Base-by-base conservation (phyloP, 306 rosid species). In the Hylodesmum podocarpum region DNA sequence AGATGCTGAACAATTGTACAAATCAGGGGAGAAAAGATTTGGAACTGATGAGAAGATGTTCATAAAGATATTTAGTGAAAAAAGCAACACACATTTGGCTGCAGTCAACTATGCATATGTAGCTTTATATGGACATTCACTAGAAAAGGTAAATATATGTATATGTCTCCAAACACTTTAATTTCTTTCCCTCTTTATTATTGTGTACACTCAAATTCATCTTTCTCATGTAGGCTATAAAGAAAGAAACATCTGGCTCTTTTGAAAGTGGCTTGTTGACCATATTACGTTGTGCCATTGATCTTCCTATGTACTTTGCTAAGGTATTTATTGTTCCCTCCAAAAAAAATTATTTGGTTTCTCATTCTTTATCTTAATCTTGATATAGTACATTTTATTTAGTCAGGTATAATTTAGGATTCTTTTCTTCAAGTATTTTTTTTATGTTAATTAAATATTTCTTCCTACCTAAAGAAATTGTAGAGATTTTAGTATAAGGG, bases 21-120 rank as follows among this genome's bases (percentile, higher is more conserved):
- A 79, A 72, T 40, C 86, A 6, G 83, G 88, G 31, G 88, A 84
- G 76, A 87, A 78, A 80, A 78, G 18, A n/a, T 0, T 81, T 6
- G 90, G 90, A 75, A 81, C 82, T 28, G 82, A 87, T 78, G 88
- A 78, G 76, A 71, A 78, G 39, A 67, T 62, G 25, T 89, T 93
- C 68, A 85, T 93, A 43, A 76, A 53, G 50, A 87, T 89, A 4
- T 93, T 89, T 27, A 72, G 86, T 67, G 93, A 86, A 72, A 80
- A 93, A 85, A 91, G 98, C 70, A 77, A 89, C 31, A 69, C 90
- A 37, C 98, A 93, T 79, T 61, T 93, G 68, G 85, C 86, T 81
- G 88, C 92, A 10, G 78, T 91, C 63, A 78, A 54, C 65, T 8
- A 67, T 69, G 83, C 91, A 50, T 93, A 93, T 77, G 44, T 41